Evolutionary conservation across 495 filamentous ascomycete species (phyloP).

Genomic region (Annulohypoxylon stygium): DNA sequence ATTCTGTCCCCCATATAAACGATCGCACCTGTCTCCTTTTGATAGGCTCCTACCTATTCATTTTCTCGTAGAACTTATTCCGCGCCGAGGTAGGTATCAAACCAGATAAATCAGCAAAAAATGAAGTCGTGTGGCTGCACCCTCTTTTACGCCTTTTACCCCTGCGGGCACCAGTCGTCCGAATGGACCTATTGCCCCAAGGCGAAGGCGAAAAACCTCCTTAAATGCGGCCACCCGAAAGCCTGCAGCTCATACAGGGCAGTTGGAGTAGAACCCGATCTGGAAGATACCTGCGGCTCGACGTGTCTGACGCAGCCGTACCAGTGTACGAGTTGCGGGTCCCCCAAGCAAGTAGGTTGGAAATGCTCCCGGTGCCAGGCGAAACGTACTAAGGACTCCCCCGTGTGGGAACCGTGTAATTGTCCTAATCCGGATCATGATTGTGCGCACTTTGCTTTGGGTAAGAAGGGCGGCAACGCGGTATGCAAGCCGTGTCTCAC

Average conservation of each 20-base stretch:
- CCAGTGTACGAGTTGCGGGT: constrained; percentile 27
- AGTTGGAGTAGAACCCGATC: background rate
- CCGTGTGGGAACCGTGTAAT: constrained; percentile 15
- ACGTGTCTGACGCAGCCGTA: constrained; percentile 28
- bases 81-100: background rate
- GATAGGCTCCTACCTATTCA: background rate
- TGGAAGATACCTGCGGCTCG: constrained; percentile 32
- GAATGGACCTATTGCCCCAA: constrained; percentile 32
- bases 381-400: background rate
- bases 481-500: constrained; percentile 17
- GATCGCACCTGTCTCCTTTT: background rate
- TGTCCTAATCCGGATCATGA: constrained; percentile 11
- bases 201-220: constrained; percentile 28
- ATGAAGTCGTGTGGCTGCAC: constrained; percentile 26
- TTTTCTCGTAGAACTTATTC: background rate
- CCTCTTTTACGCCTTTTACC: constrained; percentile 23
- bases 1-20: background rate
- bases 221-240: constrained; percentile 2
- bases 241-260: constrained; percentile 1
- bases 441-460: constrained; percentile 13
- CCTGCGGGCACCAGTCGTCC: constrained; percentile 29
- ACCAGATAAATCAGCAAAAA: background rate
- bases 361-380: constrained; percentile 9
- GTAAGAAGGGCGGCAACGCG: background rate
- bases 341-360: constrained; percentile 35